Conservation (phyloP, 2,329 filamentous ascomycete species). For the Lecanicillium sp. region DNA sequence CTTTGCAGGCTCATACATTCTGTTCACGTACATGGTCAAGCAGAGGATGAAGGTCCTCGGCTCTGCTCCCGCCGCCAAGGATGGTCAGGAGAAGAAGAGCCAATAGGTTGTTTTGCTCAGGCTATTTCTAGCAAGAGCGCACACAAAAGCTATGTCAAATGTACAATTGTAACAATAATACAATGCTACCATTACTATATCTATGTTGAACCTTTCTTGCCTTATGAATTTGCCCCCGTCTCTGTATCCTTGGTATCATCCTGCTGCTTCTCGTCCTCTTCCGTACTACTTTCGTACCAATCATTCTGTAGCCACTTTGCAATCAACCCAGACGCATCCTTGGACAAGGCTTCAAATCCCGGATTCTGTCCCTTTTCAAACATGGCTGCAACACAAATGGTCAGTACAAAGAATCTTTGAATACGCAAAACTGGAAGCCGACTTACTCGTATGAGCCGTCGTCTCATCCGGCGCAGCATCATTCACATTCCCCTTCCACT, state of each 20-base stretch:
- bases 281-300: conserved; percentile 54
- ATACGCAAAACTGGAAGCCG: too few species aligned
- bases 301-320: conserved; percentile 54
- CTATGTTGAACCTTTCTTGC: too few species aligned
- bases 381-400: conserved; percentile 43
- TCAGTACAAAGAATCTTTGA: too few species aligned
- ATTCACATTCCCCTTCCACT: conserved; percentile 69
- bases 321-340: conserved; percentile 57
- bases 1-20: conserved; percentile 57
- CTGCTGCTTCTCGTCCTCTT: conserved; percentile 18
- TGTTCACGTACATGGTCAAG: conserved; percentile 92
- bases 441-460: conserved; percentile 65
- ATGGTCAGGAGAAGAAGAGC: conserved; percentile 27
- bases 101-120: conserved; percentile 19
- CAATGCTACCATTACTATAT: too few species aligned
- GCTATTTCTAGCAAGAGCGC: too few species aligned
- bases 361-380: conserved; percentile 67
- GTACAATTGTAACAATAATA: too few species aligned
- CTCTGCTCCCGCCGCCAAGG: conserved; percentile 18
- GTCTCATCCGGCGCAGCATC: conserved; percentile 73
- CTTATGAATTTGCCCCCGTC: too few species aligned
- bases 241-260: too few species aligned
- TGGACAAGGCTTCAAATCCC: conserved; percentile 59
- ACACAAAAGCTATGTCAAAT: too few species aligned
- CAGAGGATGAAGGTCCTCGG: conserved; percentile 69